Evolutionary conservation across 176 grass and related monocot genomes (phyloP).

Genomic region (Carex parvula): DNA sequence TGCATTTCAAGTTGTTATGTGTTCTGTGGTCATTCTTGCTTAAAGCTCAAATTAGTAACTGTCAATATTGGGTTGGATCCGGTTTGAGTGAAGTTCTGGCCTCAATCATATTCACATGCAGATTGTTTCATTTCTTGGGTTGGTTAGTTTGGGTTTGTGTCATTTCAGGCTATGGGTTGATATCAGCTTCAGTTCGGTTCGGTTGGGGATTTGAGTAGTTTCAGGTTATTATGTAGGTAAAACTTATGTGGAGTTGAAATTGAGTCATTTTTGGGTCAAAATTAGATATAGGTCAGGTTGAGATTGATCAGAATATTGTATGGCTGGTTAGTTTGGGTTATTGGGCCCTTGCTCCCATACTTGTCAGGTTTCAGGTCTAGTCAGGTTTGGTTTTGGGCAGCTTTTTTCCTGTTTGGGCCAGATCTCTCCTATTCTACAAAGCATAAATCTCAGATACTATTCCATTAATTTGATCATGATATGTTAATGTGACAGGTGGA

Average conservation of each 20-base stretch:
- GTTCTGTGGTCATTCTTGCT: background rate
- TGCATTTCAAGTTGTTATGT: background rate
- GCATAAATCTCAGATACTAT: background rate
- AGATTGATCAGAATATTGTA: background rate
- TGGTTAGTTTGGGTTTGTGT: background rate
- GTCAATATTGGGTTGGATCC: background rate
- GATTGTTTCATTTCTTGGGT: background rate
- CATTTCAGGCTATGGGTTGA: background rate
- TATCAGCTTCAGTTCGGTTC: background rate
- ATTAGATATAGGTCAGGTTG: background rate
- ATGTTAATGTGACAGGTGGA: conserved; percentile 53
- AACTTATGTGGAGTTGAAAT: background rate
- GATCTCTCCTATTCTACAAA: background rate
- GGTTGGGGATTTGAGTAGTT: background rate
- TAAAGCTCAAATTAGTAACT: background rate
- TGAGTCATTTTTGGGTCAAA: background rate
- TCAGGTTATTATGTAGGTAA: background rate
- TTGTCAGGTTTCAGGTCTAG: background rate
- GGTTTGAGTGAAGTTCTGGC: background rate
- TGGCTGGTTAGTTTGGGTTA: background rate
- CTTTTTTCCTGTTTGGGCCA: background rate
- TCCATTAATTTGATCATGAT: background rate
- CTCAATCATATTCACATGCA: background rate
- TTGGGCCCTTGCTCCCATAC: background rate
- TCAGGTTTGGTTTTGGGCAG: background rate